Evolutionary conservation across 2,329 filamentous ascomycete genomes (phyloP), one percentile per base, ranked within the genome.

Genomic region (Aspergillus aculeatinus): DNA sequence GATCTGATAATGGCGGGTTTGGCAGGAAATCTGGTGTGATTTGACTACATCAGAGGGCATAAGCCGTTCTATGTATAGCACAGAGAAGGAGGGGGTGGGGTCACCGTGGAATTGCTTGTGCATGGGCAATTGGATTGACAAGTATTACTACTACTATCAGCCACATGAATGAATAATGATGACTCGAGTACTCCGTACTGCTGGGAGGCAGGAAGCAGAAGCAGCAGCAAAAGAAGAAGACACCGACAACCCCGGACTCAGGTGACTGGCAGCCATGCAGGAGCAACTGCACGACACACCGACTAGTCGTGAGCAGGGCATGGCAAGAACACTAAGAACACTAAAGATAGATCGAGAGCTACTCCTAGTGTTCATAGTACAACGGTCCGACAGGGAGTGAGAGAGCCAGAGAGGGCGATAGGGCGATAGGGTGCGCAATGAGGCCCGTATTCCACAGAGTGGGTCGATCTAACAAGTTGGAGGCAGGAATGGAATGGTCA

Each of bases 401-500:
- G 16, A 14, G 4, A 19, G 16, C 6, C 25, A 21, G 16, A 21
- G 4, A 33, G 25, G 23, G 9, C 23, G 33, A 55, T 21, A n/a
- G 27, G 39, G 39, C 23, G 33, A 48, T 21, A n/a, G 27, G 39
- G 39, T n/a, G 16, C 39, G 39, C 39, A 16, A 44, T 19, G 19
- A 54, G 25, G 14, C 35, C 31, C 44, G 51, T 54, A 21, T 42
- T 54, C 16, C 19, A 21, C 19, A 21, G 51, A 23, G 29, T 51
- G 27, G 51, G 33, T 19, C 39, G 39, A 58, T 29, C 31, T 25
- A 29, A 51, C 51, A 31, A 55, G 50, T 56, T 42, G 49, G 27
- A 19, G 52, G 57, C 54, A 49, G 60, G 51, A 63, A 48, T 57
- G 59, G 55, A 63, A 48, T 57, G 59, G 55, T 60, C 59, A 51